These are phyloP conservation scores for Ceratobasidium sp. DNA, from an alignment of 1,284 basidiomycete species.

Conservation along the genomic window DNA sequence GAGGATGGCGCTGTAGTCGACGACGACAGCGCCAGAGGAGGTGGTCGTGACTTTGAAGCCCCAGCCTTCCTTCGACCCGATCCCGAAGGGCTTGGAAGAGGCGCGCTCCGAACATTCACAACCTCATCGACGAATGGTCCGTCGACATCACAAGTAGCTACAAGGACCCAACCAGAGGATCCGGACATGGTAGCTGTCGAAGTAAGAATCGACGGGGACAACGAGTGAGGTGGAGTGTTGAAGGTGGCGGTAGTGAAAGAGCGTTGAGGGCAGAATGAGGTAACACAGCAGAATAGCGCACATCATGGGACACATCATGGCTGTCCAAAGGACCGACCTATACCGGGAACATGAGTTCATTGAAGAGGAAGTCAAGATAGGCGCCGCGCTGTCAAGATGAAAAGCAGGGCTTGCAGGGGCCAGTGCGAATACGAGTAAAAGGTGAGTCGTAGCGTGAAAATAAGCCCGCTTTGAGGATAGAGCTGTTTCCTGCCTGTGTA, in stretches of 20 bases:
- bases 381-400: too few relatives aligned
- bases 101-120: background rate
- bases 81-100: too few relatives aligned
- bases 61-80: background rate
- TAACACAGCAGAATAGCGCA: too few relatives aligned
- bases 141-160: background rate
- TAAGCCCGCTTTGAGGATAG: too few relatives aligned
- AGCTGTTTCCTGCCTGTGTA: too few relatives aligned
- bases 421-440: too few relatives aligned
- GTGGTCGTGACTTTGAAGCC: background rate
- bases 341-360: background rate
- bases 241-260: background rate
- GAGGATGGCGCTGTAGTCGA: background rate
- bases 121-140: background rate
- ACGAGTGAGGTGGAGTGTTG: too few relatives aligned
- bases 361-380: too few relatives aligned
- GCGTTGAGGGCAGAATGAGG: background rate
- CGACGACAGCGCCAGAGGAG: background rate
- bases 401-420: too few relatives aligned
- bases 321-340: background rate
- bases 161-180: background rate
- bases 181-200: constrained; percentile 12
- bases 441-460: too few relatives aligned
- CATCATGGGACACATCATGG: background rate
- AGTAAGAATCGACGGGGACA: background rate